Base-by-base conservation (phyloP, 2,329 filamentous ascomycete species). In the Pseudogymnoascus sp. region DNA sequence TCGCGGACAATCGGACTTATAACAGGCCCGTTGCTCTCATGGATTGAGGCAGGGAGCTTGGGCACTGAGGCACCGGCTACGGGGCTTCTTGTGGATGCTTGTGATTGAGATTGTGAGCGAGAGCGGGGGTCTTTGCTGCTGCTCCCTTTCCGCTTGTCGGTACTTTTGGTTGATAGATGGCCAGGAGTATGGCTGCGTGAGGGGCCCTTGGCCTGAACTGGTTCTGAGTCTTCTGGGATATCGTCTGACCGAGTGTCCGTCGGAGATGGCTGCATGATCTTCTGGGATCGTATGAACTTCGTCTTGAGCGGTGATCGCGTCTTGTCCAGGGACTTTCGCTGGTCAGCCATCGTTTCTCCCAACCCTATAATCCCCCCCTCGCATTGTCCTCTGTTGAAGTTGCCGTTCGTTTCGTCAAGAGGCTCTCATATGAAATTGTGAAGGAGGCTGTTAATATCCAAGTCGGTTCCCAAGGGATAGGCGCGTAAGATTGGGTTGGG, bases 171-270 rank as follows among this genome's bases (percentile, higher is more conserved):
- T 11, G 85, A 75, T 41, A 87, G 78, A 68, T 86, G 83, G 63
- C 84, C 83, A 1, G 84, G 84, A 1, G 84, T 87, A 71, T 87
- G 84, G 70, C 80, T 86, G 67, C 84, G 80, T 58, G 79, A 74
- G 65, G 73, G 61, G 71, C 69, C 16, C 70, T 69, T 62, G 71
- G 74, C 64, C 76, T 75, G 63, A 67, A 73, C 63, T 71, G 63
- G 61, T 61, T 76, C 74, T 31, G 72, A 71, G 63, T 76, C 72
- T 66, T 78, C 72, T 63, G 69, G 70, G 31, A 72, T 73, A 65
- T 73, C 72, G 63, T 72, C 70, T 62, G 71, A 67, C 69, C 65
- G 67, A 64, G 68, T 68, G 65, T 74, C 72, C 65, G 74, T 70
- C 61, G 77, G 70, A 58, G 76, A 73, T 65, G 73, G 66, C 52